A percentile compares a stretch with the other conserved stretches of the same genome.
These are phyloP conservation scores for Ophiocordyceps camponoti-saundersi DNA, from an alignment of 2,329 filamentous ascomycete genomes.

Conservation along the genomic window DNA sequence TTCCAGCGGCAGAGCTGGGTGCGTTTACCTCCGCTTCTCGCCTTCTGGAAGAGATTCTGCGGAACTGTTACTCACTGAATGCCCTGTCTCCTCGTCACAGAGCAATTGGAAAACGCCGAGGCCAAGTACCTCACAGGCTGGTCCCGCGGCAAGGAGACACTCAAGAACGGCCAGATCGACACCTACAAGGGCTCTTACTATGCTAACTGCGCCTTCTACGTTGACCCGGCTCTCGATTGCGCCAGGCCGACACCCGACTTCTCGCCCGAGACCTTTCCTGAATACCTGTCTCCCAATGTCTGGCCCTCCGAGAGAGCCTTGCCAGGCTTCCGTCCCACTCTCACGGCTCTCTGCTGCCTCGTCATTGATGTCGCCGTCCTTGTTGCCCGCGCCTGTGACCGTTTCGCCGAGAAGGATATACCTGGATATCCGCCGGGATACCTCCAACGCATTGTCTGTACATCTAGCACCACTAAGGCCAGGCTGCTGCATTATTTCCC, in stretches of 20 bases:
- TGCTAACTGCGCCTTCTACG: conserved; percentile 66
- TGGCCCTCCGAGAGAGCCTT: conserved; percentile 60
- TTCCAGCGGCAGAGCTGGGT: conserved; percentile 58
- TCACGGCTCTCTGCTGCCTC: conserved; percentile 61
- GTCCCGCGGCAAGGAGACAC: conserved; percentile 69
- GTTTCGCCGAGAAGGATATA: conserved; percentile 66
- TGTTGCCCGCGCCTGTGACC: conserved; percentile 80
- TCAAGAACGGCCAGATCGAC: conserved; percentile 62
- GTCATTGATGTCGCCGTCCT: conserved; percentile 83
- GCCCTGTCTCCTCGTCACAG: conserved; percentile 11
- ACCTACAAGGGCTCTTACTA: conserved; percentile 74
- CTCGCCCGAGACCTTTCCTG: conserved; percentile 50
- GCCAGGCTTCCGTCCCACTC: conserved; percentile 55
- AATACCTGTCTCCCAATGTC: conserved; percentile 79
- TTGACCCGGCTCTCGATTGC: conserved; percentile 43
- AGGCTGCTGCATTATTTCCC: conserved; percentile 89
- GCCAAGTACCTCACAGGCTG: conserved; percentile 55
- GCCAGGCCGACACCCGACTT: conserved; percentile 42
- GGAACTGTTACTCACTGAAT: not conserved
- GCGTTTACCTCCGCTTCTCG: conserved; percentile 10
- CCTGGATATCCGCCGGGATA: conserved; percentile 60
- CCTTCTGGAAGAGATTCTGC: not conserved
- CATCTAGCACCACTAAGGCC: conserved; percentile 79
- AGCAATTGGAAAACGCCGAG: conserved; percentile 38
- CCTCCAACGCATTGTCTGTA: conserved; percentile 71